Base-by-base conservation (phyloP, 1,284 basidiomycete species). In the Austroboletus niveus region DNA sequence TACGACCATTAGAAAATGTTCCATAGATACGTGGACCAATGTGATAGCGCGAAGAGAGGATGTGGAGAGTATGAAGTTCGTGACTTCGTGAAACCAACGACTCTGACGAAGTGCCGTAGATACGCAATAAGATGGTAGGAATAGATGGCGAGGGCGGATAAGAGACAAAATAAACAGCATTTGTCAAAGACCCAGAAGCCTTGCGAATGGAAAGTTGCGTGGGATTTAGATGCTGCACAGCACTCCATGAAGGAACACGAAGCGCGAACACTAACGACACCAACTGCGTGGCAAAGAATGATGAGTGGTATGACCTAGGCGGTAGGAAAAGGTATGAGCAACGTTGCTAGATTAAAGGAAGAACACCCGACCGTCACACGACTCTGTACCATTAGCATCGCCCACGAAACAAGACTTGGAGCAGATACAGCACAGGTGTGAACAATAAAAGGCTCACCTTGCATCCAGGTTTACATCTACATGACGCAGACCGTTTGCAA, bases 1-100 rank as follows among this genome's bases (percentile, higher is more conserved):
- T 75, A 38, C 94, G 85, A 35, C 94, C 94, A 69, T 98, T 98
- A 60, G 82, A 79, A 70, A 98, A 97, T 1, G 94, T 97, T 48
- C 94, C 94, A 65, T 91, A 93, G 30, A 98, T 84, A 58, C 82
- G 81, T 30, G 94, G 93, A n/a, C 93, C 94, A 51, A 98, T 89
- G 59, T 80, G 81, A 71, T 94, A 96, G 55, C 77, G 77, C 17
- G 89, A 89, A 34, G 92, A 94, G 45, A 98, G 84, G 42, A 89
- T 76, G 70, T 97, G 91, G 38, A 98, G 81, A 27, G 86, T 90
- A 58, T 88, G 85, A 31, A 97, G 80, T 68, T 97, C 94, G 56
- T 80, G 82, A 14, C 84, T 78, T 22, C 94, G 88, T 53, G 89
- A 92, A 62, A 98, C 93, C 62, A 98, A 81, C 22, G 82, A 78